Evolutionary conservation across 2,329 filamentous ascomycete genomes (phyloP).

Genomic region (Zelopaecilomyces penicillatus): DNA sequence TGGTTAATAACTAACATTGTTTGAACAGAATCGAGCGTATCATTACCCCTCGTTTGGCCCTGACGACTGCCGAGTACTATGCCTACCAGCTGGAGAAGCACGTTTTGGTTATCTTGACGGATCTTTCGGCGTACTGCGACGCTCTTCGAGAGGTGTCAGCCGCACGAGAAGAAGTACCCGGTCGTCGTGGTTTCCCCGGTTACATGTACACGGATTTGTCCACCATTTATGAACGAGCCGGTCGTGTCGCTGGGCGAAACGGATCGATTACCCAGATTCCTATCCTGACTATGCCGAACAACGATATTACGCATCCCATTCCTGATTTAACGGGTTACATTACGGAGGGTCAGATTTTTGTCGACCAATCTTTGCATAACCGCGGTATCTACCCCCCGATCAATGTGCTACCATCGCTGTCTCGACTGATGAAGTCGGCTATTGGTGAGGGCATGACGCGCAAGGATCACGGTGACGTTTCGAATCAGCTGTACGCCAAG

Average conservation of each 20-base stretch:
- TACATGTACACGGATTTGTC: conserved; percentile 99
- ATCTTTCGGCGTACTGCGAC: conserved; percentile 96
- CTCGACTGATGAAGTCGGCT: conserved; percentile 99
- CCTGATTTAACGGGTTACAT: conserved; percentile 99
- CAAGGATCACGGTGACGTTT: conserved; percentile 95
- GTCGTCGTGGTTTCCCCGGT: conserved; percentile 98
- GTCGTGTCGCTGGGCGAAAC: conserved; percentile 92
- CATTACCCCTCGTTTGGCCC: conserved; percentile 94
- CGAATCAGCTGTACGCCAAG: conserved; percentile 98
- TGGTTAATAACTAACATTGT: conserved; percentile 9
- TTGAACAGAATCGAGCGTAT: conserved; percentile 85
- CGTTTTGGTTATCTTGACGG: conserved; percentile 95
- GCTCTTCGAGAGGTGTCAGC: conserved; percentile 97
- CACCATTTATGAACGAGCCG: conserved; percentile 98
- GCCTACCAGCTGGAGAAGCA: conserved; percentile 99
- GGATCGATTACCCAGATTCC: conserved; percentile 99
- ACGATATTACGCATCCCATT: conserved; percentile 98
- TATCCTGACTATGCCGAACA: conserved; percentile 99
- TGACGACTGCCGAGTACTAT: conserved; percentile 99
- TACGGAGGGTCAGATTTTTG: conserved; percentile 96
- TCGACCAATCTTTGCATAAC: conserved; percentile 90
- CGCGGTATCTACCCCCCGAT: conserved; percentile 98
- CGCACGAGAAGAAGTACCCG: conserved; percentile 95
- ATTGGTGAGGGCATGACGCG: conserved; percentile 96
- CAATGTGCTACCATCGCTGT: conserved; percentile 95